Conservation (phyloP, 176 grass and related monocot genomes). For the Bothriochloa decipiens region DNA sequence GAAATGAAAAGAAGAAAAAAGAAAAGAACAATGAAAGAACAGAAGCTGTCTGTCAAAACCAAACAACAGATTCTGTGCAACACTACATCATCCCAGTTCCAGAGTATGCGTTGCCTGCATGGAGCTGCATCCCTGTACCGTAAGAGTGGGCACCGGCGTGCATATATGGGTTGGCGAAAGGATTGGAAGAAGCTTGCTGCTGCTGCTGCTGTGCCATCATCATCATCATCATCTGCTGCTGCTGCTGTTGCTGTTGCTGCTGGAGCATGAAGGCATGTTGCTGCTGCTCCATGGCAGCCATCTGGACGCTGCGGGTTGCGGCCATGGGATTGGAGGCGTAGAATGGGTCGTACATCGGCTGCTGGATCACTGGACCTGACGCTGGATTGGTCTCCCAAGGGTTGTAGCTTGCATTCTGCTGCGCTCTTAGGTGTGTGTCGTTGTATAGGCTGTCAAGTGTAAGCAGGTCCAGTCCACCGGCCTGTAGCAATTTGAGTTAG, state of each 20-base stretch:
- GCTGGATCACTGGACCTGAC: conserved; percentile 58
- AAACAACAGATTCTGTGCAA: conserved; percentile 13
- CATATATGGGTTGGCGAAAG: conserved; percentile 55
- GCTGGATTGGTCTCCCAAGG: conserved; percentile 65
- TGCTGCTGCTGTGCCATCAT: conserved; percentile 61
- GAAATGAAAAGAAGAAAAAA: too few species aligned
- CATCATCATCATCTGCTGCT: conserved; percentile 77
- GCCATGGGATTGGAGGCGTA: conserved; percentile 60
- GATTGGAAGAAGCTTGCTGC: conserved; percentile 55
- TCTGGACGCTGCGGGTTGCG: conserved; percentile 64
- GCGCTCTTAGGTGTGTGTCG: conserved; percentile 57
- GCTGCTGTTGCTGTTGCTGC: conserved; percentile 46
- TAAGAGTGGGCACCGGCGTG: conserved; percentile 34
- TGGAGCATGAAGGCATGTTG: conserved; percentile 79
- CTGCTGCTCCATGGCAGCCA: conserved; percentile 68
- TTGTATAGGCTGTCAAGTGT: conserved; percentile 91
- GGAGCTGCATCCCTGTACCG: conserved; percentile 51
- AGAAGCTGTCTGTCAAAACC: not conserved
- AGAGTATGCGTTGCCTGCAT: conserved; percentile 52
- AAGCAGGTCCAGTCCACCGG: conserved; percentile 79
- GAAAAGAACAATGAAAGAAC: not conserved
- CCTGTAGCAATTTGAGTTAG: conserved; percentile 41
- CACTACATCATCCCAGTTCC: conserved; percentile 69
- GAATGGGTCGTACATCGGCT: conserved; percentile 66
- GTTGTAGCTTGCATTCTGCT: conserved; percentile 76